Evolutionary conservation across 768 basidiomycete species (phyloP).

Genomic region (Phaffia australis): DNA sequence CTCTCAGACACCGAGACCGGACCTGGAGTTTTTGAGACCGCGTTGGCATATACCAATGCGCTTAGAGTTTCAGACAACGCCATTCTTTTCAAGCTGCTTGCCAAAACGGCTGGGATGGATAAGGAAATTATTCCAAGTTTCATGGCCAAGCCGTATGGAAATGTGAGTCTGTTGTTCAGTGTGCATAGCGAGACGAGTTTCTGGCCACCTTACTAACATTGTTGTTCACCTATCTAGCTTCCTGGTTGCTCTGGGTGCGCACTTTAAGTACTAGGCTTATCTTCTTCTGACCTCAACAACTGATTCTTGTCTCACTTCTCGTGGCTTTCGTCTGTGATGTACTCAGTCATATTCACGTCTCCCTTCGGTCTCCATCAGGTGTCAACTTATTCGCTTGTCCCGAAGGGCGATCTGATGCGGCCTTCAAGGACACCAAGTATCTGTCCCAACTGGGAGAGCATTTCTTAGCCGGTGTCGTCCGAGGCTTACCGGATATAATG

Average conservation of each 20-base stretch:
- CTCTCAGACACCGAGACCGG: conserved; percentile 39
- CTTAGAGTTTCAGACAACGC: conserved; percentile 45
- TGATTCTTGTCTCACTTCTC: background rate
- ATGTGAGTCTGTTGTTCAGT: conserved; percentile 46
- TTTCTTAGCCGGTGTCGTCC: conserved; percentile 87
- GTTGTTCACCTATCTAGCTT: conserved; percentile 45
- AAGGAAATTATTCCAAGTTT: conserved; percentile 84
- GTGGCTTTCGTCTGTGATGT: conserved; percentile 6
- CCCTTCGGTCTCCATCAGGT: conserved; percentile 56
- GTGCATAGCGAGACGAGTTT: too few species aligned
- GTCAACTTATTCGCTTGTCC: conserved; percentile 67
- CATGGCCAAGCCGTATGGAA: conserved; percentile 96
- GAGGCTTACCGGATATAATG: conserved; percentile 82
- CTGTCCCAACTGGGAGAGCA: conserved; percentile 73
- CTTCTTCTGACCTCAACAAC: background rate
- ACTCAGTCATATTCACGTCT: conserved; percentile 70
- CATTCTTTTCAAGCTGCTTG: conserved; percentile 78
- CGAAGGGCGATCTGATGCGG: conserved; percentile 57
- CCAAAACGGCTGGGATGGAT: conserved; percentile 85
- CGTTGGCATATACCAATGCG: conserved; percentile 37
- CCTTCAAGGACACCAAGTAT: conserved; percentile 69
- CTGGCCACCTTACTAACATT: background rate
- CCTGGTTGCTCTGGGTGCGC: conserved; percentile 87
- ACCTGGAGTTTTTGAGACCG: conserved; percentile 39
- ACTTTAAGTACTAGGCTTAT: background rate